A percentile compares a stretch with the other conserved stretches of the same genome.
Evolutionary conservation across 257 asterid species (phyloP).

Genomic region (Penstemon newberryi): DNA sequence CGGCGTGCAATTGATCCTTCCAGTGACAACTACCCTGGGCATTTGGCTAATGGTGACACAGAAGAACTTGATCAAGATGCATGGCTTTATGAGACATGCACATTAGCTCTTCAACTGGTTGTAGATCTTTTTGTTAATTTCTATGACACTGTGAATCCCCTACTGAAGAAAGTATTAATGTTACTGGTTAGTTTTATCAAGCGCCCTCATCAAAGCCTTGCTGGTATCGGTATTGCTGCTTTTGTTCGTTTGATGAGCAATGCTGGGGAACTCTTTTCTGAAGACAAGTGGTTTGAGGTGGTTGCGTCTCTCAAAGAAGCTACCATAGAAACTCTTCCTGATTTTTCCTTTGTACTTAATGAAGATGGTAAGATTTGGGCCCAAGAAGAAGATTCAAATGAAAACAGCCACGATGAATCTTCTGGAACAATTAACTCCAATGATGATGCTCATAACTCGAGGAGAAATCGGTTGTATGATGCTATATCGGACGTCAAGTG

Average conservation of each 20-base stretch:
- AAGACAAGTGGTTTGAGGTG: constrained; percentile 91
- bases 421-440: constrained; percentile 43
- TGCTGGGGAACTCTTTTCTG: constrained; percentile 88
- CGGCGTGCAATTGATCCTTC: constrained; percentile 90
- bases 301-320: constrained; percentile 88
- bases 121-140: constrained; percentile 97
- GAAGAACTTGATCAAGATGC: constrained; percentile 91
- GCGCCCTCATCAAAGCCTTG: constrained; percentile 98
- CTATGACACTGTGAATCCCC: constrained; percentile 91
- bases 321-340: constrained; percentile 74
- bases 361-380: constrained; percentile 51
- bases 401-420: constrained; percentile 55
- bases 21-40: constrained; percentile 52
- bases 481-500: constrained; percentile 83
- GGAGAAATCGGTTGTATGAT: constrained; percentile 60
- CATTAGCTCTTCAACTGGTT: constrained; percentile 93
- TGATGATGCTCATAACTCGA: constrained; percentile 58
- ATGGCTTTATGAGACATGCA: constrained; percentile 98
- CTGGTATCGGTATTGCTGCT: constrained; percentile 98
- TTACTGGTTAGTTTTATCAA: constrained; percentile 87
- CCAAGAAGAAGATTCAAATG: constrained; percentile 49
- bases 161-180: constrained; percentile 74
- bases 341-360: constrained; percentile 73
- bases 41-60: constrained; percentile 49
- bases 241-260: constrained; percentile 98